phyloP scores from a whole-genome alignment of 2,329 filamentous ascomycete species.

The Stachybotrys chlorohalonatus region DNA sequence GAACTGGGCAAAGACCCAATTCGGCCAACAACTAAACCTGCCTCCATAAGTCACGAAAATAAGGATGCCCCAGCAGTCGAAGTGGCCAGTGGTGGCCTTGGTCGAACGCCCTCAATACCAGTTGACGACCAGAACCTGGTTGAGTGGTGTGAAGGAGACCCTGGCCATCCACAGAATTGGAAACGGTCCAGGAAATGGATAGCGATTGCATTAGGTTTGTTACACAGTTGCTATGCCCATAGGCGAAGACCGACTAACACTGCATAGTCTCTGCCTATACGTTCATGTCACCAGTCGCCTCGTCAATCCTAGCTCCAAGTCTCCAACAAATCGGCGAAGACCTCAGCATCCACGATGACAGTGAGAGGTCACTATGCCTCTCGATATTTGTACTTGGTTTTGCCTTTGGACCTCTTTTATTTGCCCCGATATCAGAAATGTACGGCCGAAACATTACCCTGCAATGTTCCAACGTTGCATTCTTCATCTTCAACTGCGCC shows the following conservation, averaged over 20 bases:
- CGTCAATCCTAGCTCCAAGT: slow-evolving; percentile 46
- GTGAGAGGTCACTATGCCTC: slow-evolving; percentile 50
- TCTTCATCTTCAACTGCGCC: slow-evolving; percentile 51
- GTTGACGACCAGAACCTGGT: background rate
- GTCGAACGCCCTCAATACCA: background rate
- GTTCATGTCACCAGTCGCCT: slow-evolving; percentile 51
- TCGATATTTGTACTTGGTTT: slow-evolving; percentile 60
- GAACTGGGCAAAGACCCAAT: background rate
- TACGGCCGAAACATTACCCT: slow-evolving; percentile 44
- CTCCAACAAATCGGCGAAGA: slow-evolving; percentile 43
- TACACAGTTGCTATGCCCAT: background rate
- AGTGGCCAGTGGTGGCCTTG: background rate
- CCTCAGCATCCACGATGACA: slow-evolving; percentile 36
- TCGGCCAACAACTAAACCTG: background rate
- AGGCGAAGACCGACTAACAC: background rate
- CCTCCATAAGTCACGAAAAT: no score
- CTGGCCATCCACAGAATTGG: background rate
- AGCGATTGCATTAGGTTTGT: background rate
- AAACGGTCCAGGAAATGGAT: background rate
- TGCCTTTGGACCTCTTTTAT: slow-evolving; percentile 47
- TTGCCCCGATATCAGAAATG: slow-evolving; percentile 51
- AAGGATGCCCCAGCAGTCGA: background rate
- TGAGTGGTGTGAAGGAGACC: background rate
- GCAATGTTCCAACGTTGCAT: slow-evolving; percentile 43
- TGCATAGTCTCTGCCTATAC: slow-evolving; percentile 41